Conservation (phyloP, 2,329 filamentous ascomycete species). For the Ciborinia camelliae region DNA sequence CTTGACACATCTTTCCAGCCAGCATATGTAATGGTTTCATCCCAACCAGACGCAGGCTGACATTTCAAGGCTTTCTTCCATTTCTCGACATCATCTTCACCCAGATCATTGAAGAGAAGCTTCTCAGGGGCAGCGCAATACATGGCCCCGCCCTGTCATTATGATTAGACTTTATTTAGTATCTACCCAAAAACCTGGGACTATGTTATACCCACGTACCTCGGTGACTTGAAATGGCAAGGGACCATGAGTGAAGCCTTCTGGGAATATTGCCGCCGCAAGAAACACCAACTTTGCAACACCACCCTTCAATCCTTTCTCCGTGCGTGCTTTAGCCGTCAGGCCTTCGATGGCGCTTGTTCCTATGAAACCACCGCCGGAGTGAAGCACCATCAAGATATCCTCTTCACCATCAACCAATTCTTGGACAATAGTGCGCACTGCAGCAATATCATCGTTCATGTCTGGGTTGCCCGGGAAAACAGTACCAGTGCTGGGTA, state of each 20-base stretch:
- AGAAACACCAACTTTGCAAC: conserved; percentile 22
- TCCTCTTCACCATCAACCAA: conserved; percentile 25
- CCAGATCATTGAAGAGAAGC: not conserved
- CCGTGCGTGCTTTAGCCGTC: conserved; percentile 6
- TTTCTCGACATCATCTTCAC: not conserved
- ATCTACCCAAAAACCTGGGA: not conserved
- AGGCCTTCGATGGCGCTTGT: conserved; percentile 29
- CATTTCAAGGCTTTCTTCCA: not conserved
- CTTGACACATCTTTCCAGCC: not conserved
- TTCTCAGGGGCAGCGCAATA: not conserved
- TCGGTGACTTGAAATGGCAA: not conserved
- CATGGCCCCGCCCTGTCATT: not conserved
- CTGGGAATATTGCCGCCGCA: not conserved
- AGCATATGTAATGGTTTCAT: not conserved
- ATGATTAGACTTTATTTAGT: not conserved
- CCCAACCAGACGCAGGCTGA: not conserved
- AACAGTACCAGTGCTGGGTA: conserved; percentile 28
- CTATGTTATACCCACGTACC: not conserved
- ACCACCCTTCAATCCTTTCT: conserved; percentile 23
- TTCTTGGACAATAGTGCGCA: conserved; percentile 23
- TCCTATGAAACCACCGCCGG: conserved; percentile 29
- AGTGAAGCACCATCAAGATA: conserved; percentile 30
- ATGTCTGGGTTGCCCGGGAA: conserved; percentile 27
- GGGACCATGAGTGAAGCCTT: not conserved
- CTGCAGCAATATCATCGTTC: conserved; percentile 29